A percentile compares a stretch with the other conserved stretches of the same genome.
phyloP scores from a whole-genome alignment of 2,329 filamentous ascomycete genomes.

The Fusarium irregulare region DNA sequence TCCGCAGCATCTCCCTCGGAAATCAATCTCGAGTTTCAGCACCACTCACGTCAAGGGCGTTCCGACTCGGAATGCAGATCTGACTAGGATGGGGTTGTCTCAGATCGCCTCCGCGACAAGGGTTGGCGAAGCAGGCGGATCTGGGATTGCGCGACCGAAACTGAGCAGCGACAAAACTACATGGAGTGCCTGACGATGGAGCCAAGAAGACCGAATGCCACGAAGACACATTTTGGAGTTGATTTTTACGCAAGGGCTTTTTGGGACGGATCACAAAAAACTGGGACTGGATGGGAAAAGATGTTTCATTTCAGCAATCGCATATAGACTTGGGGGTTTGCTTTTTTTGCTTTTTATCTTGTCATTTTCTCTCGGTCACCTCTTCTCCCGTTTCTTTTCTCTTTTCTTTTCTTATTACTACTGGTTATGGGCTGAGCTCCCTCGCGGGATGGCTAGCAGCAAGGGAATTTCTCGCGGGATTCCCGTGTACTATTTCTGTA shows the following conservation, averaged over 20 bases:
- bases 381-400: constrained; percentile 34
- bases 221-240: constrained; percentile 30
- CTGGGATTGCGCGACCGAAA: constrained; percentile 18
- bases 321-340: constrained; percentile 47
- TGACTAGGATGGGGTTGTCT: constrained; percentile 48
- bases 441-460: constrained; percentile 39
- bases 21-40: constrained; percentile 17
- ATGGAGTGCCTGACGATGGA: constrained; percentile 1
- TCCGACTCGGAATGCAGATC: constrained; percentile 48
- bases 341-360: constrained; percentile 25
- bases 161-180: constrained; percentile 14
- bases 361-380: constrained; percentile 22
- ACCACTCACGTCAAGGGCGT: constrained; percentile 40
- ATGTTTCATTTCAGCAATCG: constrained; percentile 40
- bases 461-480: constrained; percentile 31
- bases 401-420: constrained; percentile 27
- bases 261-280: constrained; percentile 44
- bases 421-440: constrained; percentile 22
- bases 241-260: constrained; percentile 32
- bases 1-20: constrained; percentile 23
- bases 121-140: constrained; percentile 14
- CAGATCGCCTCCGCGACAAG: constrained; percentile 40
- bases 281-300: constrained; percentile 46
- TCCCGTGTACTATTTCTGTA: constrained; percentile 43
- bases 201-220: constrained; percentile 25